Evolutionary conservation across 2,329 filamentous ascomycete genomes (phyloP).

Genomic region (Monosporascus sp.): DNA sequence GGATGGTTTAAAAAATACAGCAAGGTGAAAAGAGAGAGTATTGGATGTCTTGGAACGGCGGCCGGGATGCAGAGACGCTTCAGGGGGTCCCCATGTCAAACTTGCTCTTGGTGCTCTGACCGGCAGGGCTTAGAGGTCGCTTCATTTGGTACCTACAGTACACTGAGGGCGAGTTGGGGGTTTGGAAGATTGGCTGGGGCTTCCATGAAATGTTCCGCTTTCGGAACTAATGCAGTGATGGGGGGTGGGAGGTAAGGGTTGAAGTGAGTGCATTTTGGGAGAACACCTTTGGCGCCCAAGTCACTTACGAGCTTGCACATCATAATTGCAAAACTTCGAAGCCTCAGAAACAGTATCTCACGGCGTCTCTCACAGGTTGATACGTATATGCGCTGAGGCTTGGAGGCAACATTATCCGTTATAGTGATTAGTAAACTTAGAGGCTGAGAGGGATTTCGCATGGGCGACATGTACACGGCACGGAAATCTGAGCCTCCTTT

Average conservation of each 20-base stretch:
- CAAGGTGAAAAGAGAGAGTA: not conserved
- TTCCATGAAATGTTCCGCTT: slow-evolving; percentile 18
- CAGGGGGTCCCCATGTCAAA: slow-evolving; percentile 23
- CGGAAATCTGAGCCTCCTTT: too few species aligned
- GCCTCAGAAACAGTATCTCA: not conserved
- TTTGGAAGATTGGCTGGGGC: slow-evolving; percentile 13
- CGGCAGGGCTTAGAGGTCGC: slow-evolving; percentile 24
- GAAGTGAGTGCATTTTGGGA: slow-evolving; percentile 6
- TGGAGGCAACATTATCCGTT: too few species aligned
- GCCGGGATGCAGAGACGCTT: slow-evolving; percentile 25
- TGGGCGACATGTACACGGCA: too few species aligned
- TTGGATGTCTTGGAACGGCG: slow-evolving; percentile 16
- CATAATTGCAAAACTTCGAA: not conserved
- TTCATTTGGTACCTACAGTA: slow-evolving; percentile 17
- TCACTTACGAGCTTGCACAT: not conserved
- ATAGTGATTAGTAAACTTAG: too few species aligned
- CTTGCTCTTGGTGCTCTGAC: slow-evolving; percentile 20
- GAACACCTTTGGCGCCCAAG: not conserved
- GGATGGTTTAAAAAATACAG: slow-evolving; percentile 10
- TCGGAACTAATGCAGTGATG: slow-evolving; percentile 13
- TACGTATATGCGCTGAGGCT: not conserved
- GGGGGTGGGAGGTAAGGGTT: slow-evolving; percentile 9
- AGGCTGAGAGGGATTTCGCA: too few species aligned
- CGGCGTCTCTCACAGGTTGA: not conserved
- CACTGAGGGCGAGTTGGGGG: slow-evolving; percentile 6